Evolutionary conservation across 148 eudicot genomes (phyloP).

Genomic region (Rhododendron henanense): DNA sequence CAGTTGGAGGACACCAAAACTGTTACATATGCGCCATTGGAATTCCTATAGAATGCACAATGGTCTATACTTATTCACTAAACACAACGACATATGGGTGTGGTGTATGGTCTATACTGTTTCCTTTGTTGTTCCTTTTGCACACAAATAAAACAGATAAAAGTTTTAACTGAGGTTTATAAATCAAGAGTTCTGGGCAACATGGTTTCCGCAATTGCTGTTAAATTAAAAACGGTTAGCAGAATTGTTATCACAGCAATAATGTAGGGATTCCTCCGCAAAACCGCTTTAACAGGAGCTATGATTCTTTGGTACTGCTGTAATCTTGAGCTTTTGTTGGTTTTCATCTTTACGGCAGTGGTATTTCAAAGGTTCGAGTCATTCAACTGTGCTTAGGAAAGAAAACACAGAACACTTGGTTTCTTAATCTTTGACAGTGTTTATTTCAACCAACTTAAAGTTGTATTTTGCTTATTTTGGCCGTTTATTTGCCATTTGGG

Average conservation of each 20-base stretch:
- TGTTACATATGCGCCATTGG: not conserved
- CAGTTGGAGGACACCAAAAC: not conserved
- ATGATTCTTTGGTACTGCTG: not conserved
- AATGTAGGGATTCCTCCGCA: not conserved
- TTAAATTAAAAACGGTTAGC: not conserved
- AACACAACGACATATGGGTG: not conserved
- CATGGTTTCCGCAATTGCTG: not conserved
- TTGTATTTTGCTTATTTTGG: not conserved
- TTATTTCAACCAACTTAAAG: not conserved
- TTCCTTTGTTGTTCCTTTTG: not conserved
- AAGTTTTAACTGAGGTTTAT: not conserved
- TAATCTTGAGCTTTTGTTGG: not conserved
- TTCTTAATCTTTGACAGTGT: not conserved
- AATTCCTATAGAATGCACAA: not conserved
- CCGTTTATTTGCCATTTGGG: constrained; percentile 13
- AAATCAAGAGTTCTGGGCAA: not conserved
- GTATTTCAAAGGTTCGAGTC: not conserved
- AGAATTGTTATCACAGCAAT: not conserved
- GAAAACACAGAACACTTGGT: not conserved
- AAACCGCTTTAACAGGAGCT: not conserved
- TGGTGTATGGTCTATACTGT: not conserved
- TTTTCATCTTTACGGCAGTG: not conserved
- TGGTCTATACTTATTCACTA: not conserved
- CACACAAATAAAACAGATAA: no score
- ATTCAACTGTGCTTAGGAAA: not conserved